Evolutionary conservation across 441 rosid genomes (phyloP).

Genomic region (Arabidopsis hybrid): DNA sequence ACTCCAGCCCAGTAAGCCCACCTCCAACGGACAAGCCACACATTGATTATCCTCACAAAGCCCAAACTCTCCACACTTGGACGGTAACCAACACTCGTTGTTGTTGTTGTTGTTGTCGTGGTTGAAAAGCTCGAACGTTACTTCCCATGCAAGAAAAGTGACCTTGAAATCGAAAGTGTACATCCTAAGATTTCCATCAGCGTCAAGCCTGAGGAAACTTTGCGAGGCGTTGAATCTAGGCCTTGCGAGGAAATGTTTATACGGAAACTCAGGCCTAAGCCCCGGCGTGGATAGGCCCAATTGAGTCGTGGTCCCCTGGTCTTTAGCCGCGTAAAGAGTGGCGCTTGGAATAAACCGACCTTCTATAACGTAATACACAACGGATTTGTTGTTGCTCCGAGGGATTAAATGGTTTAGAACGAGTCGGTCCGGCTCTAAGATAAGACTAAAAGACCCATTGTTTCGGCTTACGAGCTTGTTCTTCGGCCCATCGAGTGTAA

Average conservation of each 20-base stretch:
- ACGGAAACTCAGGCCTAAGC: constrained; percentile 43
- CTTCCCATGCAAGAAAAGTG: constrained; percentile 50
- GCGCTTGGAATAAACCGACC: constrained; percentile 28
- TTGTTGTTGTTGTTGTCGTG: constrained; percentile 30
- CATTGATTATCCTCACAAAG: constrained; percentile 61
- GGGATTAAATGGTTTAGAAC: constrained; percentile 49
- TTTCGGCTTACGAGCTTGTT: constrained; percentile 60
- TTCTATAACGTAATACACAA: constrained; percentile 46
- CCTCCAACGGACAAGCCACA: constrained; percentile 55
- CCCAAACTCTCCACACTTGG: constrained; percentile 60
- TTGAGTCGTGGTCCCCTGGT: constrained; percentile 27
- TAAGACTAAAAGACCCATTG: constrained; percentile 52
- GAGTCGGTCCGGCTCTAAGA: constrained; percentile 51
- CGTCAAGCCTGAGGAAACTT: constrained; percentile 53
- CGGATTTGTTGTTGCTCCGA: constrained; percentile 43
- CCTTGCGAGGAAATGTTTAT: constrained; percentile 40
- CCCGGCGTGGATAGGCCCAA: constrained; percentile 30
- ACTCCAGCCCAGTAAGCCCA: constrained; percentile 58
- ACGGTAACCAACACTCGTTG: constrained; percentile 62
- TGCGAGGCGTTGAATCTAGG: constrained; percentile 56
- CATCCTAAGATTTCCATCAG: constrained; percentile 58
- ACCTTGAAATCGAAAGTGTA: constrained; percentile 54
- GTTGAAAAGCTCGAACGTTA: constrained; percentile 51
- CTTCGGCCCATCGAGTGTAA: constrained; percentile 30
- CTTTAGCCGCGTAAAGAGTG: constrained; percentile 33